These are phyloP conservation scores for Monilinia vaccinii-corymbosi DNA, from an alignment of 2,329 filamentous ascomycete genomes.

Conservation along the genomic window DNA sequence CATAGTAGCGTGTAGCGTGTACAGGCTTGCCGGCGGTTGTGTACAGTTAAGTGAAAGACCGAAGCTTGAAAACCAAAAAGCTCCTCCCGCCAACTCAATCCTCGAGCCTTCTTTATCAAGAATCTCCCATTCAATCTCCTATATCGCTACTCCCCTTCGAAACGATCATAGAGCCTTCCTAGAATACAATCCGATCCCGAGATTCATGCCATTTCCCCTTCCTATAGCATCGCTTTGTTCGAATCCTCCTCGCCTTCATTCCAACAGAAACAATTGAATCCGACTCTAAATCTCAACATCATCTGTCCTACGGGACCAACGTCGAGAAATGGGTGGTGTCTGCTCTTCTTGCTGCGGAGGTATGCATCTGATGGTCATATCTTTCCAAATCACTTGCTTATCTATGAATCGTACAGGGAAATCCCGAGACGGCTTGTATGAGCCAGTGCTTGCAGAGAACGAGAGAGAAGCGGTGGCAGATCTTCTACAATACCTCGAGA, in stretches of 20 bases:
- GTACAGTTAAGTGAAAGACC: slow-evolving; percentile 9
- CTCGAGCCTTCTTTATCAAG: slow-evolving; percentile 10
- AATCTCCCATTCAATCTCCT: not conserved
- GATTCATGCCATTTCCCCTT: slow-evolving; percentile 1
- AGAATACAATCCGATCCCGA: not conserved
- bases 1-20: slow-evolving; percentile 1
- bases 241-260: slow-evolving; percentile 20
- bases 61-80: slow-evolving; percentile 6
- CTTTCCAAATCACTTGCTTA: slow-evolving; percentile 16
- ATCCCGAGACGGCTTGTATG: slow-evolving; percentile 73
- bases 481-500: slow-evolving; percentile 89
- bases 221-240: slow-evolving; percentile 17
- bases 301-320: slow-evolving; percentile 26
- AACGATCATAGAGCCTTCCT: slow-evolving; percentile 13
- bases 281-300: slow-evolving; percentile 13
- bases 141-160: slow-evolving; percentile 5
- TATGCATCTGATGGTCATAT: slow-evolving; percentile 24
- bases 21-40: slow-evolving; percentile 4
- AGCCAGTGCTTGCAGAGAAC: slow-evolving; percentile 84
- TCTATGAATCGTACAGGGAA: slow-evolving; percentile 45
- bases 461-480: slow-evolving; percentile 96
- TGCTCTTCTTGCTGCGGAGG: slow-evolving; percentile 55
- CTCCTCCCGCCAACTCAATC: slow-evolving; percentile 7
- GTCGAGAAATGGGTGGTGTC: slow-evolving; percentile 49
- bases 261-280: slow-evolving; percentile 21